These are phyloP conservation scores for Pestalotiopsis sp. DNA, from an alignment of 2,329 filamentous ascomycete genomes.

Conservation along the genomic window DNA sequence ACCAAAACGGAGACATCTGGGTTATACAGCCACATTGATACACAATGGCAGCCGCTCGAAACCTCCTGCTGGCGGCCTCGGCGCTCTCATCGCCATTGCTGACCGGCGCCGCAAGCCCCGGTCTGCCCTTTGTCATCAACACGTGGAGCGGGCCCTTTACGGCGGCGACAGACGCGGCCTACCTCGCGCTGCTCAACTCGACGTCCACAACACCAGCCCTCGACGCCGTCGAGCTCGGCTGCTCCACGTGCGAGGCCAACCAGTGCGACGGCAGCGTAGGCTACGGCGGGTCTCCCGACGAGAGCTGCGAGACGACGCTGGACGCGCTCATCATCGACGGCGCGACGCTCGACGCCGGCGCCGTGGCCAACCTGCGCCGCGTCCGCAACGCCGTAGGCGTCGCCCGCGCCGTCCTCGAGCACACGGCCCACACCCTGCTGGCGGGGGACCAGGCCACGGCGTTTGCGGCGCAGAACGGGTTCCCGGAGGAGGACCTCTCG, in stretches of 20 bases:
- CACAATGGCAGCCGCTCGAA: background rate
- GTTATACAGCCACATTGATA: background rate
- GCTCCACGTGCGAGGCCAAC: slow-evolving; percentile 48
- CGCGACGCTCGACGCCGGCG: slow-evolving; percentile 50
- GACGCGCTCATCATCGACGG: slow-evolving; percentile 62
- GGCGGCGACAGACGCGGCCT: slow-evolving; percentile 52
- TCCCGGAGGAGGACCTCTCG: slow-evolving; percentile 41
- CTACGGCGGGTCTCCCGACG: slow-evolving; percentile 55
- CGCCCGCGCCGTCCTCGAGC: slow-evolving; percentile 48
- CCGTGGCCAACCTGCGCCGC: slow-evolving; percentile 51
- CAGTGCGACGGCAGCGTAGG: slow-evolving; percentile 57
- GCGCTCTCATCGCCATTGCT: background rate
- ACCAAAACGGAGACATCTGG: background rate
- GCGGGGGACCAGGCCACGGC: slow-evolving; percentile 52
- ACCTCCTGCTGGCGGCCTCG: background rate
- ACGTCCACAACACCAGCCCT: slow-evolving; percentile 37
- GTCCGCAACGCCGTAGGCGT: slow-evolving; percentile 49
- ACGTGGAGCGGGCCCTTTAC: slow-evolving; percentile 56
- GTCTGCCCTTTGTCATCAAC: slow-evolving; percentile 52
- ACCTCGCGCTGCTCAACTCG: slow-evolving; percentile 37
- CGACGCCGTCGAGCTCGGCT: slow-evolving; percentile 53
- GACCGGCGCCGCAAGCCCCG: slow-evolving; percentile 21
- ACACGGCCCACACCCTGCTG: slow-evolving; percentile 52
- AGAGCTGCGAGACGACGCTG: slow-evolving; percentile 57
- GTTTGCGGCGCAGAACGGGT: slow-evolving; percentile 55